Percentiles rank a stretch among this genome's conserved stretches.
phyloP scores from a whole-genome alignment of 2,329 filamentous ascomycete species.

The Penicillium sp. region DNA sequence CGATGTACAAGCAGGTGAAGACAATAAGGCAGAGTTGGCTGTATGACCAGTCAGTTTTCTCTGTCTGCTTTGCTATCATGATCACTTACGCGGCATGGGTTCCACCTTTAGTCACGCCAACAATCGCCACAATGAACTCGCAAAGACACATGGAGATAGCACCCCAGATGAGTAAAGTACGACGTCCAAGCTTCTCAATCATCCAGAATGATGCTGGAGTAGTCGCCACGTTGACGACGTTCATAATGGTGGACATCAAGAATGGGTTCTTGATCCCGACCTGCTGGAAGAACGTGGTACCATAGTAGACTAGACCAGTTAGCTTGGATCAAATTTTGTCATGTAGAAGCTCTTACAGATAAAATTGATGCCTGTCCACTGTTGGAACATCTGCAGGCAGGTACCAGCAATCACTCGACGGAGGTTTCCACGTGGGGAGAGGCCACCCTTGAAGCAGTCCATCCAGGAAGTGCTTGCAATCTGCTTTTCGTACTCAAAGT shows the following conservation, averaged over 20 bases:
- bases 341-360: conserved; percentile 28
- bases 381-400: conserved; percentile 73
- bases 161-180: conserved; percentile 70
- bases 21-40: conserved; percentile 58
- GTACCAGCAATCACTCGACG: conserved; percentile 65
- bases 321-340: conserved; percentile 60
- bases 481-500: conserved; percentile 74
- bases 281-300: conserved; percentile 75
- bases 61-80: conserved; percentile 41
- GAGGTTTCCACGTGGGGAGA: conserved; percentile 49
- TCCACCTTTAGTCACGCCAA: conserved; percentile 57
- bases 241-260: conserved; percentile 78
- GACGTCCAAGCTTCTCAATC: conserved; percentile 75
- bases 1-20: conserved; percentile 89
- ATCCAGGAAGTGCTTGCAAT: conserved; percentile 53
- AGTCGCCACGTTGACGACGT: conserved; percentile 77
- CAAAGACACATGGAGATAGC: conserved; percentile 77
- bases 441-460: conserved; percentile 61
- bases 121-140: conserved; percentile 79
- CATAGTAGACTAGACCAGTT: conserved; percentile 90
- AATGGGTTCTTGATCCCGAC: conserved; percentile 72
- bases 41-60: conserved; percentile 31
- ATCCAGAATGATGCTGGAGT: conserved; percentile 84
- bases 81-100: conserved; percentile 45
- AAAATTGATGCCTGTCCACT: conserved; percentile 83